Percentiles rank a stretch among this genome's conserved stretches.
Evolutionary conservation across 495 filamentous ascomycete genomes (phyloP).

Genomic region (Xylaria palmicola): DNA sequence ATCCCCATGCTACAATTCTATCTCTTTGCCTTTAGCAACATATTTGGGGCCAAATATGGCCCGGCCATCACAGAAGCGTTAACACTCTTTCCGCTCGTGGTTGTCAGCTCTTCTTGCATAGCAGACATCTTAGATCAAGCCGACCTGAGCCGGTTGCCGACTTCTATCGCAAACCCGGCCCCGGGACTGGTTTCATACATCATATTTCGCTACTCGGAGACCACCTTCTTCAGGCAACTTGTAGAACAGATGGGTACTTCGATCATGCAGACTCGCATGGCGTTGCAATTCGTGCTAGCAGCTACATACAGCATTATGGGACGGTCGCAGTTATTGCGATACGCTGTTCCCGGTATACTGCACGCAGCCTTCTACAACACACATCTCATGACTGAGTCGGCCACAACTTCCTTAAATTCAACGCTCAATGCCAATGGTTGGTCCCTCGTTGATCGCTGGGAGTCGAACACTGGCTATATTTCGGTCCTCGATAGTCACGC

Average conservation of each 20-base stretch:
- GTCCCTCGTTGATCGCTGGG: slow-evolving; percentile 71
- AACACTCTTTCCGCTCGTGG: slow-evolving; percentile 71
- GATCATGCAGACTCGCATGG: slow-evolving; percentile 65
- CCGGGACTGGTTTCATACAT: slow-evolving; percentile 62
- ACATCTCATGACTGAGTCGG: slow-evolving; percentile 58
- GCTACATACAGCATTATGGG: slow-evolving; percentile 61
- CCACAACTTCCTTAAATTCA: slow-evolving; percentile 59
- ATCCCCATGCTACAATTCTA: slow-evolving; percentile 69
- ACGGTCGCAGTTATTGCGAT: slow-evolving; percentile 64
- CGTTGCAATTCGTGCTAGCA: slow-evolving; percentile 66
- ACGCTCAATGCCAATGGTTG: slow-evolving; percentile 56
- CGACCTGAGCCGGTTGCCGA: slow-evolving; percentile 56
- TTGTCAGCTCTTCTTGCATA: slow-evolving; percentile 63
- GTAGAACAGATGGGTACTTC: slow-evolving; percentile 58
- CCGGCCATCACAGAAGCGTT: slow-evolving; percentile 71
- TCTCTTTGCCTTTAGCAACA: slow-evolving; percentile 61
- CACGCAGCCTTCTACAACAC: slow-evolving; percentile 70
- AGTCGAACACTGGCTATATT: slow-evolving; percentile 87
- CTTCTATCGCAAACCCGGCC: slow-evolving; percentile 53
- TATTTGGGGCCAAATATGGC: slow-evolving; percentile 65
- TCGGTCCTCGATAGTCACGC: slow-evolving; percentile 77
- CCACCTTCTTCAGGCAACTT: slow-evolving; percentile 48
- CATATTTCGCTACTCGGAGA: slow-evolving; percentile 61
- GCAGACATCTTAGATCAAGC: slow-evolving; percentile 60
- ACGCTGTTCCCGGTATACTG: slow-evolving; percentile 65